Conservation (phyloP, 2,329 filamentous ascomycete genomes). For the Apiospora phragmitis region DNA sequence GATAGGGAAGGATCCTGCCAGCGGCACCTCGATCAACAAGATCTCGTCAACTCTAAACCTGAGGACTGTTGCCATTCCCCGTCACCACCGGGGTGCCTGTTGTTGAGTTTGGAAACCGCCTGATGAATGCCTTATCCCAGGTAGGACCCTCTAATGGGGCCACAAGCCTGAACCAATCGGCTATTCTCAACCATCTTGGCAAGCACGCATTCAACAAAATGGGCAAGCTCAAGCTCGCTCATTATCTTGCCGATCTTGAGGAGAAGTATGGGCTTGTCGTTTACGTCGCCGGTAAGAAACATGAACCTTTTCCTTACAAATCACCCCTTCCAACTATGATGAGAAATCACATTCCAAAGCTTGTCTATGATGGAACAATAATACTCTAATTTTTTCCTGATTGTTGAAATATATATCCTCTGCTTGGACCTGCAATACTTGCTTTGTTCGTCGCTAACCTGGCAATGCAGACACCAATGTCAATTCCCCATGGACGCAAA, state of each 20-base stretch:
- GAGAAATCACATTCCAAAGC: conserved; percentile 53
- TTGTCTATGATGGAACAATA: conserved; percentile 54
- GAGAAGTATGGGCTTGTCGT: conserved; percentile 96
- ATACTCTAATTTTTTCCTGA: conserved; percentile 73
- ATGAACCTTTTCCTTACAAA: conserved; percentile 8
- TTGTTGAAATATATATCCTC: conserved; percentile 8
- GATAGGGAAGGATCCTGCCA: conserved; percentile 61
- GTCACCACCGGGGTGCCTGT: conserved; percentile 91
- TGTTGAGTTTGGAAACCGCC: conserved; percentile 86
- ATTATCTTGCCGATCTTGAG: conserved; percentile 94
- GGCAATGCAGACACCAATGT: conserved; percentile 76
- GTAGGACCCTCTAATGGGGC: conserved; percentile 89
- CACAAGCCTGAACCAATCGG: conserved; percentile 88
- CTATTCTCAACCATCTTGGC: conserved; percentile 91
- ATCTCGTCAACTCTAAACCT: conserved; percentile 88
- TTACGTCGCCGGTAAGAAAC: conserved; percentile 75
- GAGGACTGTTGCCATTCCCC: conserved; percentile 86
- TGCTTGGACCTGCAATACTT: background rate
- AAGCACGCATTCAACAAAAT: conserved; percentile 96
- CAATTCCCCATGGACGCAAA: conserved; percentile 97
- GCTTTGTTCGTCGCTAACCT: conserved; percentile 28
- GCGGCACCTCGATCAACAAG: conserved; percentile 61
- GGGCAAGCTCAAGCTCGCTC: conserved; percentile 92
- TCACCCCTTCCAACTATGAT: conserved; percentile 39
- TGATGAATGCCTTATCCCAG: conserved; percentile 85